A percentile compares a stretch with the other conserved stretches of the same genome.
phyloP scores from a whole-genome alignment of 805 yeast genomes.

The Candida corydali region DNA sequence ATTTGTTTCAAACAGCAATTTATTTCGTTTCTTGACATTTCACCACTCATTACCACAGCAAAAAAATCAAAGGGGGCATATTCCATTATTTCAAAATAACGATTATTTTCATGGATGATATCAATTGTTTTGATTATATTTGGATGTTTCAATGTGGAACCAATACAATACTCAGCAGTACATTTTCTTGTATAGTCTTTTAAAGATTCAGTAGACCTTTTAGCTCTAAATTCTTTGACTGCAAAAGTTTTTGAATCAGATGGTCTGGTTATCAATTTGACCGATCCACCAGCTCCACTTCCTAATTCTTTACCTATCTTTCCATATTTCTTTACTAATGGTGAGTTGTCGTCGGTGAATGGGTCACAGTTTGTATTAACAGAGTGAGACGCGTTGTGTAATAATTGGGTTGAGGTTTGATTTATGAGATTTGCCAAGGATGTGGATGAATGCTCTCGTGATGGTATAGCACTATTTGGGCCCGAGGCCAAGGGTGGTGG shows the following conservation, averaged over 20 bases:
- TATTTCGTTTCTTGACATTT: conserved; percentile 75
- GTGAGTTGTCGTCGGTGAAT: conserved; percentile 38
- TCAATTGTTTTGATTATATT: conserved; percentile 90
- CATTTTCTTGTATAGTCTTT: conserved; percentile 89
- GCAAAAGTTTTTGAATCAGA: conserved; percentile 76
- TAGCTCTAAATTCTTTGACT: conserved; percentile 84
- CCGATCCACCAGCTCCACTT: conserved; percentile 95
- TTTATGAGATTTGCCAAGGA: conserved; percentile 33
- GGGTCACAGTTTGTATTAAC: conserved; percentile 36
- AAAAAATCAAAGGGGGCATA: conserved; percentile 90
- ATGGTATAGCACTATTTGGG: conserved; percentile 12
- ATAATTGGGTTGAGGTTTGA: conserved; percentile 34
- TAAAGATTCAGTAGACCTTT: conserved; percentile 66
- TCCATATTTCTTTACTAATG: conserved; percentile 72
- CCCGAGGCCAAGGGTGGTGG: conserved; percentile 20
- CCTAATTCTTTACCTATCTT: conserved; percentile 85
- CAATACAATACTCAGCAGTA: conserved; percentile 92
- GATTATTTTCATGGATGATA: conserved; percentile 81
- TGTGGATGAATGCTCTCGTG: conserved; percentile 31
- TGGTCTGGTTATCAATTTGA: conserved; percentile 64
- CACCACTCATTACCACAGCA: conserved; percentile 91
- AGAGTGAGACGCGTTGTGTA: conserved; percentile 33
- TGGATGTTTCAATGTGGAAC: conserved; percentile 83
- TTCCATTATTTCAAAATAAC: conserved; percentile 90
- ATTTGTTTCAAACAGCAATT: conserved; percentile 89